Evolutionary conservation across 176 grass and related monocot species (phyloP).

Genomic region (Lolium rigidum): DNA sequence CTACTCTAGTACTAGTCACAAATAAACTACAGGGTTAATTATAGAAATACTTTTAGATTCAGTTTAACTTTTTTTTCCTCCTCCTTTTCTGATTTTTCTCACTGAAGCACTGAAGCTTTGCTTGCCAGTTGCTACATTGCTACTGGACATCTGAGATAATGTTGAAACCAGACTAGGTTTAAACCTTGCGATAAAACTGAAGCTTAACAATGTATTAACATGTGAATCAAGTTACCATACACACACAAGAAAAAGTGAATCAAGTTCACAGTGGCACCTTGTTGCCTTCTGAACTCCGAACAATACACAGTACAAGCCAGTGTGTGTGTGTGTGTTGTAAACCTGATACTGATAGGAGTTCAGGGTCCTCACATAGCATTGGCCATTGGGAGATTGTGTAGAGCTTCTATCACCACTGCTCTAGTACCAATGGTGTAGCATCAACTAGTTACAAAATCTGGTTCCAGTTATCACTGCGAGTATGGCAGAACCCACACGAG

Average conservation of each 20-base stretch:
- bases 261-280: not conserved
- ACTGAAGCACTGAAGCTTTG: not conserved
- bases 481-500: not conserved
- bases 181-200: not conserved
- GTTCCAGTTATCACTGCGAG: conserved; percentile 1
- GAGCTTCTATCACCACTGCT: not conserved
- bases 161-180: not conserved
- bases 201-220: not conserved
- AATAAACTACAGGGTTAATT: conserved; percentile 5
- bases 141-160: not conserved
- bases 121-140: not conserved
- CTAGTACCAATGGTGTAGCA: not conserved
- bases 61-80: not conserved
- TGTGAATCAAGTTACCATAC: not conserved
- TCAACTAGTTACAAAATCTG: conserved; percentile 24
- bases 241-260: not conserved
- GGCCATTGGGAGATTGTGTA: not conserved
- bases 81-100: not conserved
- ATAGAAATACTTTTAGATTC: not conserved
- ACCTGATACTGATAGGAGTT: not conserved
- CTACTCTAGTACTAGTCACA: not conserved
- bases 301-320: not conserved
- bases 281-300: conserved; percentile 8
- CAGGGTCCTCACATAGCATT: not conserved
- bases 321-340: not conserved